phyloP scores from a whole-genome alignment of 768 basidiomycete species.

The Xerocomus spinulosus region DNA sequence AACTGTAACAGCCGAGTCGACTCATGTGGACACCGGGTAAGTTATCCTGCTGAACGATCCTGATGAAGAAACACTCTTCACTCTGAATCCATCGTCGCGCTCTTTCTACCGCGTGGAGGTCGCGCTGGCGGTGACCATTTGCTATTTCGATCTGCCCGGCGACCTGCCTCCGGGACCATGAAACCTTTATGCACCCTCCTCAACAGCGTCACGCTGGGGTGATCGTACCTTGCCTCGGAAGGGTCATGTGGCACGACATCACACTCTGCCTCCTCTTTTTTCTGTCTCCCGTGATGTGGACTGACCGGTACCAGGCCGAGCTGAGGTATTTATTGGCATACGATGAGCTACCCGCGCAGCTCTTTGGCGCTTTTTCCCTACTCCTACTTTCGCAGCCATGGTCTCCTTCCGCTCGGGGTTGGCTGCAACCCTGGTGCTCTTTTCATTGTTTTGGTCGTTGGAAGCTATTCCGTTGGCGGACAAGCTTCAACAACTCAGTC shows the following conservation, averaged over 20 bases:
- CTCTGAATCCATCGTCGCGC: neutral
- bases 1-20: neutral
- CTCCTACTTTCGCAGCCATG: conserved; percentile 7
- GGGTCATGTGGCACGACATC: neutral
- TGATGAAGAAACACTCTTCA: neutral
- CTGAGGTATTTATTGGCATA: conserved; percentile 17
- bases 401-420: conserved; percentile 8
- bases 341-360: neutral
- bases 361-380: neutral
- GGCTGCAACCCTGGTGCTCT: neutral
- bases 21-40: conserved; percentile 1
- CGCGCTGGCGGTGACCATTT: neutral
- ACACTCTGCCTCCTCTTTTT: neutral
- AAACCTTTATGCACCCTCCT: conserved; percentile 1
- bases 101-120: conserved; percentile 2
- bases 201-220: neutral
- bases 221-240: too few species aligned
- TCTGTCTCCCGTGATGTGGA: conserved; percentile 5
- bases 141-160: neutral
- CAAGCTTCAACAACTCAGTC: conserved; percentile 21
- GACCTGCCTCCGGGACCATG: conserved; percentile 2
- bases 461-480: conserved; percentile 19
- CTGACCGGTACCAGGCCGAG: neutral
- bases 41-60: neutral
- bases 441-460: conserved; percentile 7